These are phyloP conservation scores for Moesziomyces sp. DNA, from an alignment of 1,284 basidiomycete genomes.

Conservation along the genomic window DNA sequence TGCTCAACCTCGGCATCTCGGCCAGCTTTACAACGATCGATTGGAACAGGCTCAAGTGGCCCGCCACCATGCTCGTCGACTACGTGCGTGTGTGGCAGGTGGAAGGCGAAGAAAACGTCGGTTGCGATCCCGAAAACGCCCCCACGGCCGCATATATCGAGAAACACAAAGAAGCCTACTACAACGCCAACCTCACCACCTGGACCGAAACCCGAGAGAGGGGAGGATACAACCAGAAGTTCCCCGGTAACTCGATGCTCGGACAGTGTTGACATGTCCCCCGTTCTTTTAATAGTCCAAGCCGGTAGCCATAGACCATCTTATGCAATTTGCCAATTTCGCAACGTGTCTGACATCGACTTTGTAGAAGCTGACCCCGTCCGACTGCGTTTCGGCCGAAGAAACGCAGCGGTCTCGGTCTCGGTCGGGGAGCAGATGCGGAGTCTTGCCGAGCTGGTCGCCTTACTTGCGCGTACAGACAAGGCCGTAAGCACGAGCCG, in stretches of 20 bases:
- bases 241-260: constrained; percentile 49
- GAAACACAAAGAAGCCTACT: constrained; percentile 60
- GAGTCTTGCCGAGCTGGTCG: too few species aligned
- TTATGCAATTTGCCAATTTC: background rate
- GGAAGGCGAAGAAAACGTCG: constrained; percentile 54
- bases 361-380: too few species aligned
- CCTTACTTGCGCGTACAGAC: too few species aligned
- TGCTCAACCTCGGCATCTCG: constrained; percentile 60
- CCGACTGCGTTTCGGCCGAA: too few species aligned
- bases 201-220: constrained; percentile 47
- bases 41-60: constrained; percentile 24
- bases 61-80: constrained; percentile 47
- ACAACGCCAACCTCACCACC: constrained; percentile 59
- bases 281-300: background rate
- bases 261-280: constrained; percentile 28
- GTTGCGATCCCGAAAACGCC: constrained; percentile 69
- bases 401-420: too few species aligned
- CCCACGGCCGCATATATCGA: constrained; percentile 65
- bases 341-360: background rate
- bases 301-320: background rate
- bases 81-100: constrained; percentile 61
- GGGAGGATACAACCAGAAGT: constrained; percentile 49
- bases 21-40: constrained; percentile 47
- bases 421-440: too few species aligned
- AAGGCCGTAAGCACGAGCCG: too few species aligned